These are phyloP conservation scores for Saprolegnia diclina DNA, from an alignment of 352 stramenopile genomes.

Conservation along the genomic window DNA sequence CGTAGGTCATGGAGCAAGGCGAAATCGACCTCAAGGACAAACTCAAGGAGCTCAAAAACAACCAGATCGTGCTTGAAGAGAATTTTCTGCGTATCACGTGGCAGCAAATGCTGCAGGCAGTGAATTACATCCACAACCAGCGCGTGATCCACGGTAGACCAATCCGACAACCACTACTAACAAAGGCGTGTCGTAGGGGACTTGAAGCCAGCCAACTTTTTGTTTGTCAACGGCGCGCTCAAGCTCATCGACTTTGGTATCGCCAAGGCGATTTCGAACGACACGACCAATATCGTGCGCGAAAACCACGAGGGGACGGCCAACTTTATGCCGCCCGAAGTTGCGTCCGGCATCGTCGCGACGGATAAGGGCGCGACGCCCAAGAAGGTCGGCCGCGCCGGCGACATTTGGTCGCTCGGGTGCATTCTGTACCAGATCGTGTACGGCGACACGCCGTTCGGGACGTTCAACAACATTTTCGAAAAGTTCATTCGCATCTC, in stretches of 20 bases:
- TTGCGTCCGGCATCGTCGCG: constrained; percentile 59
- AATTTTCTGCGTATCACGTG: constrained; percentile 98
- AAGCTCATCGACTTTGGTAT: constrained; percentile 99
- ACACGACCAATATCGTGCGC: constrained; percentile 96
- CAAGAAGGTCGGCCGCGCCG: constrained; percentile 70
- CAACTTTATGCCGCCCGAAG: constrained; percentile 96
- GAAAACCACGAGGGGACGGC: constrained; percentile 95
- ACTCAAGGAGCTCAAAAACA: constrained; percentile 68
- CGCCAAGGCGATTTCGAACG: constrained; percentile 95
- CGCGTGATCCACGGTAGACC: constrained; percentile 89
- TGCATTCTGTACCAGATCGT: constrained; percentile 98
- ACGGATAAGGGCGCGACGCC: constrained; percentile 37
- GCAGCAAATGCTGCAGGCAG: constrained; percentile 98
- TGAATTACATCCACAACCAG: constrained; percentile 94
- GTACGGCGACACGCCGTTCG: constrained; percentile 94
- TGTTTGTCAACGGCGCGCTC: constrained; percentile 93
- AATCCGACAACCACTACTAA: neutral
- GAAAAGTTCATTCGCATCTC: constrained; percentile 95
- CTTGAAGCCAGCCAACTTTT: constrained; percentile 95
- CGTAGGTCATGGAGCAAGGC: constrained; percentile 94
- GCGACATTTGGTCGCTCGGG: constrained; percentile 95
- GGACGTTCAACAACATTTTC: constrained; percentile 89
- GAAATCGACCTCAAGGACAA: constrained; percentile 96
- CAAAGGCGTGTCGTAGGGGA: constrained; percentile 49
- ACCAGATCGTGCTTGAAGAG: constrained; percentile 77